A percentile compares a stretch with the other conserved stretches of the same genome.
phyloP scores from a whole-genome alignment of 768 basidiomycete species.

The Dacryopinax spathularia region DNA sequence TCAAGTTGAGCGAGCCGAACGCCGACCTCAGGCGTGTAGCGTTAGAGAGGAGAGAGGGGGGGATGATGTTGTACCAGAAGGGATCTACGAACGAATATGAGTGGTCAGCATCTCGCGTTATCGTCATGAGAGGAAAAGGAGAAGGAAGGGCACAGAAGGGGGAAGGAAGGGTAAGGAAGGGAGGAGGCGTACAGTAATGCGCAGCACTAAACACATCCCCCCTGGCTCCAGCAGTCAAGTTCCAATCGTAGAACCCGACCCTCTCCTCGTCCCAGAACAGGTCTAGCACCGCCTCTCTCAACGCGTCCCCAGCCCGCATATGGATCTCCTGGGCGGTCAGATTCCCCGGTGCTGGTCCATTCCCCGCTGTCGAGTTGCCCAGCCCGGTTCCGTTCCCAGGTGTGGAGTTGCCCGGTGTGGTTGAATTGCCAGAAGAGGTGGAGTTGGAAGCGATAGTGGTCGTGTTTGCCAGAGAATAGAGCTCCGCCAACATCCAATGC shows the following conservation, averaged over 20 bases:
- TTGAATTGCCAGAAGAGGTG: neutral
- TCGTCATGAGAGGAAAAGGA: neutral
- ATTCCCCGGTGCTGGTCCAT: neutral
- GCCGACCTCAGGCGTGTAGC: conserved; percentile 49
- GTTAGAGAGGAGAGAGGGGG: conserved; percentile 46
- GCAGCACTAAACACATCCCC: conserved; percentile 57
- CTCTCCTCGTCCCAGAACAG: conserved; percentile 70
- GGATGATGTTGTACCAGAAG: conserved; percentile 75
- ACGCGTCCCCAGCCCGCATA: conserved; percentile 37
- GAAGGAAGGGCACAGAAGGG: neutral
- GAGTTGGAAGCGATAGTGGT: neutral
- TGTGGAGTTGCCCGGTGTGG: neutral
- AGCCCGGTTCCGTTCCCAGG: no score
- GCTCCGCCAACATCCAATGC: conserved; percentile 41
- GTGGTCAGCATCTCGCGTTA: neutral
- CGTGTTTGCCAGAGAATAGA: conserved; percentile 30
- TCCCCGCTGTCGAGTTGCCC: neutral
- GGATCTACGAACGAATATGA: conserved; percentile 32
- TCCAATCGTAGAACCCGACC: conserved; percentile 88
- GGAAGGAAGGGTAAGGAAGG: neutral
- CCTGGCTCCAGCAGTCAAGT: conserved; percentile 50
- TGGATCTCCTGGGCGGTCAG: conserved; percentile 17
- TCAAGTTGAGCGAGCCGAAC: conserved; percentile 63
- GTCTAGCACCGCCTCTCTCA: conserved; percentile 65
- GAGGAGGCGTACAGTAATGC: conserved; percentile 37